Conservation (phyloP, 2,329 filamentous ascomycete genomes). For the Macroventuria anomochaeta region DNA sequence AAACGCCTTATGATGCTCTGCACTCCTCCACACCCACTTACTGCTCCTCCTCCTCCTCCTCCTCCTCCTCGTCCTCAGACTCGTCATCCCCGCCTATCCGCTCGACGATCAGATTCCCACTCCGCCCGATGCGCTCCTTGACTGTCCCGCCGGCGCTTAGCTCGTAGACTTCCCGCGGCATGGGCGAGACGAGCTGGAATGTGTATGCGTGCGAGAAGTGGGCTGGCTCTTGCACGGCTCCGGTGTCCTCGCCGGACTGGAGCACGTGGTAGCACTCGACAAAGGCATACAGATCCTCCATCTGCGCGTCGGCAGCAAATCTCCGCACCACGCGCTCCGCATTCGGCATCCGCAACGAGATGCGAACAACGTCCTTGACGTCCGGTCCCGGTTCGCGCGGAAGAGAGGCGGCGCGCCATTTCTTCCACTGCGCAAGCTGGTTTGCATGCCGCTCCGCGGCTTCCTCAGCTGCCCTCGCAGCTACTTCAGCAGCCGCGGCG, state of each 20-base stretch:
- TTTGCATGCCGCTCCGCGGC: conserved; percentile 63
- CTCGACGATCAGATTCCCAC: conserved; percentile 90
- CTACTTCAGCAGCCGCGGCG: conserved; percentile 66
- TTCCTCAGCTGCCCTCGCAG: conserved; percentile 68
- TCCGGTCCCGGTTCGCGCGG: conserved; percentile 69
- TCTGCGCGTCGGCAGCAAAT: conserved; percentile 70
- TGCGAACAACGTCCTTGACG: conserved; percentile 74
- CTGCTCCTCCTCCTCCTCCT: not conserved
- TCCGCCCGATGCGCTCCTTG: conserved; percentile 75
- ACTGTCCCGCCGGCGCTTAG: conserved; percentile 71
- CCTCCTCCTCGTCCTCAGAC: conserved; percentile 36
- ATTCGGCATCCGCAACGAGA: conserved; percentile 67
- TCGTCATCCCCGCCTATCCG: conserved; percentile 64
- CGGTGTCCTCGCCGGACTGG: not conserved
- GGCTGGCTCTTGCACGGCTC: conserved; percentile 58
- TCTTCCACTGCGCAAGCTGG: conserved; percentile 74
- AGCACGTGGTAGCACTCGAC: conserved; percentile 76
- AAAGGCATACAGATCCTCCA: conserved; percentile 95
- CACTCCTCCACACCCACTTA: not conserved
- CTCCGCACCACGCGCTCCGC: conserved; percentile 78
- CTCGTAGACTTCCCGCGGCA: conserved; percentile 83
- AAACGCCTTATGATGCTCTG: too few species aligned
- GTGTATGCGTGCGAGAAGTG: conserved; percentile 80
- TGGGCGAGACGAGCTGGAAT: conserved; percentile 84
- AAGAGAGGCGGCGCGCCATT: conserved; percentile 76